Conservation (phyloP, 352 stramenopile species). For the Poterioochromonas sp. region DNA sequence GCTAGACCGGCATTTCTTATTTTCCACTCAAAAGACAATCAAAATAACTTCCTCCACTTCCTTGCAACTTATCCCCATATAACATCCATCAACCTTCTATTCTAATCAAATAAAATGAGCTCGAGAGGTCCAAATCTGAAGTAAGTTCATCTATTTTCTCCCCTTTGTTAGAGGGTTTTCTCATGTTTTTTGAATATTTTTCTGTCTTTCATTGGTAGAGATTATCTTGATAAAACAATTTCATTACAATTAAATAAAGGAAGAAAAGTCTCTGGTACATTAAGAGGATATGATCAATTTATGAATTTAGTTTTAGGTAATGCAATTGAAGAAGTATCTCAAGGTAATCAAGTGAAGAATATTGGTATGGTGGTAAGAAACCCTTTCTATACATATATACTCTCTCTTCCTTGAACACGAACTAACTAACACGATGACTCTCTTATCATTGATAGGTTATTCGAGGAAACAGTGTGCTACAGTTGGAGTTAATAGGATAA, state of each 20-base stretch:
- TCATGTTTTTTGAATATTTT: background rate
- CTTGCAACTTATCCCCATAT: too few relatives aligned
- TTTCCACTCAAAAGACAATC: too few relatives aligned
- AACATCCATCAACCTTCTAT: too few relatives aligned
- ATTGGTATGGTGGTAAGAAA: conserved; percentile 61
- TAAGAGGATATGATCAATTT: conserved; percentile 76
- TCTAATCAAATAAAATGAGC: too few relatives aligned
- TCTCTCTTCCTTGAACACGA: background rate
- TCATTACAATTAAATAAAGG: conserved; percentile 74
- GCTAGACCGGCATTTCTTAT: too few relatives aligned
- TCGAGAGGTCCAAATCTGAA: conserved; percentile 28
- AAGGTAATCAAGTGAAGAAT: conserved; percentile 64
- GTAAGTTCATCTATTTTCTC: conserved; percentile 1
- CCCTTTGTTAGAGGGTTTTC: too few relatives aligned
- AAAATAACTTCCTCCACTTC: too few relatives aligned
- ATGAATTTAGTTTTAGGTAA: conserved; percentile 80
- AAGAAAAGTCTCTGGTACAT: conserved; percentile 66
- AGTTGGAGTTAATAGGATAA: conserved; percentile 12
- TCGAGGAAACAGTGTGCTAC: conserved; percentile 38
- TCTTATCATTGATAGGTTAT: conserved; percentile 25
- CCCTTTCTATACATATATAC: background rate
- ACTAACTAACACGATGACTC: background rate
- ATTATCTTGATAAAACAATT: conserved; percentile 65
- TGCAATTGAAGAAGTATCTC: conserved; percentile 67
- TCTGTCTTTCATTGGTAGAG: conserved; percentile 37